phyloP scores from a whole-genome alignment of 108 stramenopile genomes.

The Cylindrotheca fusiformis region DNA sequence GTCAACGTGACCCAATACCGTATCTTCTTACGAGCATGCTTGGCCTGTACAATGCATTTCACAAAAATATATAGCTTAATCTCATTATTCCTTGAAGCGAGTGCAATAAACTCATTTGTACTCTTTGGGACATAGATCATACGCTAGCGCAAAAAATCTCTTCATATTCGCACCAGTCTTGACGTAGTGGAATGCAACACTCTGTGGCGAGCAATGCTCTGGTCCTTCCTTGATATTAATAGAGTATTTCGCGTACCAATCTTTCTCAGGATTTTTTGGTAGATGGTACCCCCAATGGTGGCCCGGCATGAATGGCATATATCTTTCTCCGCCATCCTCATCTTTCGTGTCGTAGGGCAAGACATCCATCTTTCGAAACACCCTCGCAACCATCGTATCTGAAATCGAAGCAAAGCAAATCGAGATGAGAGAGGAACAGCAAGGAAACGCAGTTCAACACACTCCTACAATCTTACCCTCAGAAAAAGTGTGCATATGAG shows the following conservation, averaged over 20 bases:
- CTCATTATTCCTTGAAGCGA: slow-evolving; percentile 1
- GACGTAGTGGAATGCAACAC: slow-evolving; percentile 93
- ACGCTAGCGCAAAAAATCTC: slow-evolving; percentile 72
- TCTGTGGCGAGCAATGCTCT: slow-evolving; percentile 86
- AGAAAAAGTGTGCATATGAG: slow-evolving; percentile 79
- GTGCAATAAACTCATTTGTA: no score
- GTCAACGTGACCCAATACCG: no score
- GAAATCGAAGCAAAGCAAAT: not conserved
- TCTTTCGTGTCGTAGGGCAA: slow-evolving; percentile 91
- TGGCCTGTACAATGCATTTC: no score
- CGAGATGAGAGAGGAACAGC: not conserved
- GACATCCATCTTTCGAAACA: slow-evolving; percentile 64
- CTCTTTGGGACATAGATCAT: slow-evolving; percentile 52
- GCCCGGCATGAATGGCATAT: slow-evolving; percentile 93
- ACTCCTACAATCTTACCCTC: slow-evolving; percentile 24
- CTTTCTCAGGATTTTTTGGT: slow-evolving; percentile 41
- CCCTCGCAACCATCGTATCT: slow-evolving; percentile 87
- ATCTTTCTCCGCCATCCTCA: slow-evolving; percentile 85
- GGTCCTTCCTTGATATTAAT: slow-evolving; percentile 83
- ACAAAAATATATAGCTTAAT: not conserved
- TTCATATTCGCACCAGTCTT: slow-evolving; percentile 76
- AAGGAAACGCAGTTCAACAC: not conserved
- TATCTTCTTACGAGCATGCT: no score
- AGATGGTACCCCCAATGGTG: slow-evolving; percentile 72
- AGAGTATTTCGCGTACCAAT: slow-evolving; percentile 90